Evolutionary conservation across 78 protist species (phyloP).

Genomic region (Dictyostelium brefeldianum): DNA sequence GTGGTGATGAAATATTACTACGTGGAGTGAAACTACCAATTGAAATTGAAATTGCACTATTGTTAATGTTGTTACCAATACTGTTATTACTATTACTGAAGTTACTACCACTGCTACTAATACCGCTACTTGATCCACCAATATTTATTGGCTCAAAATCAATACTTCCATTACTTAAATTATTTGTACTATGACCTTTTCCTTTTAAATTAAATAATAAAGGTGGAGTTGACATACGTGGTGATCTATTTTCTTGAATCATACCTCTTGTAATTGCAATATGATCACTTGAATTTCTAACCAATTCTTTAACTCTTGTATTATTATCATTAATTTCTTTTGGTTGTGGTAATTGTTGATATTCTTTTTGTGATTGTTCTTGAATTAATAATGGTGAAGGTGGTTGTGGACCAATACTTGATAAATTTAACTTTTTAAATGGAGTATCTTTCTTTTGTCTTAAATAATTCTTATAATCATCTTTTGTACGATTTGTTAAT

Average conservation of each 20-base stretch:
- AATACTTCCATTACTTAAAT: neutral
- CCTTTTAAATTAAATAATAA: neutral
- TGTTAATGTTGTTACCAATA: neutral
- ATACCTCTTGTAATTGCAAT: slow-evolving; percentile 61
- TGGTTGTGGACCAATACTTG: neutral
- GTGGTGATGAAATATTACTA: too few relatives aligned
- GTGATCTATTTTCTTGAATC: slow-evolving; percentile 45
- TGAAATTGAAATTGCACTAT: neutral
- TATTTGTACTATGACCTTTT: neutral
- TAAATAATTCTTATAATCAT: neutral
- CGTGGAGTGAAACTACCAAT: neutral
- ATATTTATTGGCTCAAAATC: neutral
- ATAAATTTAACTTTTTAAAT: neutral
- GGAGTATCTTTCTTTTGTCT: neutral
- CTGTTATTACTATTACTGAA: neutral
- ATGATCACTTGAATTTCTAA: slow-evolving; percentile 24
- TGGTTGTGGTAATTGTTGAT: neutral
- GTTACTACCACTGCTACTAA: neutral
- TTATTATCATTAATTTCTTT: neutral
- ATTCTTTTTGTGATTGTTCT: too few relatives aligned
- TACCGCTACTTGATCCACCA: neutral
- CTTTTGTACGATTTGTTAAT: slow-evolving; percentile 28
- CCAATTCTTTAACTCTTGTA: neutral
- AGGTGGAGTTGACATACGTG: slow-evolving; percentile 21
- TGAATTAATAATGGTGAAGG: neutral